Evolutionary conservation across 2,329 filamentous ascomycete genomes (phyloP).

Genomic region (Talaromyces sp.): DNA sequence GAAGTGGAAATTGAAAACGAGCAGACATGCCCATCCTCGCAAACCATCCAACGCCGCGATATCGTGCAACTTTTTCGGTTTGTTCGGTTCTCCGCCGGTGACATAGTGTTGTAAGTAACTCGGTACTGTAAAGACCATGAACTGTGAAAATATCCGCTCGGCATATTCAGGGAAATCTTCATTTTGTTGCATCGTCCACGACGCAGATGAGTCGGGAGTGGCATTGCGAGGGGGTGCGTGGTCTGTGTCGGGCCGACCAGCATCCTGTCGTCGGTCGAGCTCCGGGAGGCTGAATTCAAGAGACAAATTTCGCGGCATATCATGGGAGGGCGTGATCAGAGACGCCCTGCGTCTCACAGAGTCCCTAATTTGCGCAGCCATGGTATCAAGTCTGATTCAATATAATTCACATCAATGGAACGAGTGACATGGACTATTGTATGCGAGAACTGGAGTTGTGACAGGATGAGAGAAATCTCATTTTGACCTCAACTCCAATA

Average conservation of each 20-base stretch:
- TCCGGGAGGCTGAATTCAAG: slow-evolving; percentile 16
- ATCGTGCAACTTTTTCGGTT: slow-evolving; percentile 34
- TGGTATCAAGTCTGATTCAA: not conserved
- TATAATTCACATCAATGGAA: slow-evolving; percentile 1
- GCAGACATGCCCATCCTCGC: slow-evolving; percentile 45
- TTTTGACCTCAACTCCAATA: not conserved
- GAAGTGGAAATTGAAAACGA: slow-evolving; percentile 50
- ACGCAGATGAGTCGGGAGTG: not conserved
- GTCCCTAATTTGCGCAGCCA: slow-evolving; percentile 13
- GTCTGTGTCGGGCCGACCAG: not conserved
- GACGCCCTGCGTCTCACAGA: slow-evolving; percentile 18
- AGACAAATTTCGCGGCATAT: slow-evolving; percentile 18
- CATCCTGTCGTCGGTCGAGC: slow-evolving; percentile 11
- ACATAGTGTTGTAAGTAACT: slow-evolving; percentile 37
- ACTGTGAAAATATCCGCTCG: slow-evolving; percentile 21
- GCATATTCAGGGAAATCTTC: slow-evolving; percentile 18
- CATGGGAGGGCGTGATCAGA: slow-evolving; percentile 13
- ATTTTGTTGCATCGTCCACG: slow-evolving; percentile 11
- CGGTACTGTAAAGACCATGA: slow-evolving; percentile 35
- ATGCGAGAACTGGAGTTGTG: not conserved
- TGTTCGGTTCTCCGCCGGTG: slow-evolving; percentile 31
- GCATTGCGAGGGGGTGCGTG: slow-evolving; percentile 6
- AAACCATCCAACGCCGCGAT: slow-evolving; percentile 45
- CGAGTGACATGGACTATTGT: not conserved
- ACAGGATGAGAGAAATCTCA: slow-evolving; percentile 8